These are phyloP conservation scores for Colletotrichum shisoi DNA, from an alignment of 2,329 filamentous ascomycete species.

Conservation along the genomic window DNA sequence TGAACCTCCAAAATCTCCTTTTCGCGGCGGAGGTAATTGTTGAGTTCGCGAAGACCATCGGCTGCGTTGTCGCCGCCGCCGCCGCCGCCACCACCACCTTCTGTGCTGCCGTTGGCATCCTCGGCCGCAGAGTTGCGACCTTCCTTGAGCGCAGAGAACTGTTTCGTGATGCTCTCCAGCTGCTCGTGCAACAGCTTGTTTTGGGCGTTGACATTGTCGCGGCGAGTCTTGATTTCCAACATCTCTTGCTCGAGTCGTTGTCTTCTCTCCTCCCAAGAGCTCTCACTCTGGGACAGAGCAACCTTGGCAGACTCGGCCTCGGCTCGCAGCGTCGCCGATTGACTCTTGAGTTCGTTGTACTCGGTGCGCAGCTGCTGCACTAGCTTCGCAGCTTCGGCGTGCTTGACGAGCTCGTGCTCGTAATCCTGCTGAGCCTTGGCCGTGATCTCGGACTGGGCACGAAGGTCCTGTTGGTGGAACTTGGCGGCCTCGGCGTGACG, in stretches of 20 bases:
- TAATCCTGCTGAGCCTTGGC: conserved; percentile 94
- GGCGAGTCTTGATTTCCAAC: conserved; percentile 75
- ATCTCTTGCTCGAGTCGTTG: conserved; percentile 86
- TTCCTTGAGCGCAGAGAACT: conserved; percentile 82
- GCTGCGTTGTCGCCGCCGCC: conserved; percentile 56
- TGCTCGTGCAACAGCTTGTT: conserved; percentile 92
- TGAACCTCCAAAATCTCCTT: conserved; percentile 99
- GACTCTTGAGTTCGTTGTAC: conserved; percentile 81
- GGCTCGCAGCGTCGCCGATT: conserved; percentile 75
- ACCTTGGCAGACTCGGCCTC: conserved; percentile 88
- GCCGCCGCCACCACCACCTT: conserved; percentile 56
- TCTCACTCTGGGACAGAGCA: conserved; percentile 79
- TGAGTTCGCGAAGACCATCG: conserved; percentile 86
- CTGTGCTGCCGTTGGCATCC: conserved; percentile 57
- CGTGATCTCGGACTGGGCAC: conserved; percentile 91
- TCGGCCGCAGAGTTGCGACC: conserved; percentile 16
- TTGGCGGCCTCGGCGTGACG: conserved; percentile 80
- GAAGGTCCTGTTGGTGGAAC: conserved; percentile 89
- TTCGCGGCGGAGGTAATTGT: conserved; percentile 88
- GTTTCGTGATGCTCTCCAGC: conserved; percentile 80
- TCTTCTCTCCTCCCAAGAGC: conserved; percentile 85
- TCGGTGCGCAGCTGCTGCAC: conserved; percentile 81
- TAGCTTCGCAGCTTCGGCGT: conserved; percentile 90
- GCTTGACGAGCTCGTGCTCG: conserved; percentile 91
- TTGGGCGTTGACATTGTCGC: conserved; percentile 85